Percentiles rank a stretch among this genome's conserved stretches.
Conservation (phyloP, 2,329 filamentous ascomycete genomes). For the Geoglossum cookeanum region DNA sequence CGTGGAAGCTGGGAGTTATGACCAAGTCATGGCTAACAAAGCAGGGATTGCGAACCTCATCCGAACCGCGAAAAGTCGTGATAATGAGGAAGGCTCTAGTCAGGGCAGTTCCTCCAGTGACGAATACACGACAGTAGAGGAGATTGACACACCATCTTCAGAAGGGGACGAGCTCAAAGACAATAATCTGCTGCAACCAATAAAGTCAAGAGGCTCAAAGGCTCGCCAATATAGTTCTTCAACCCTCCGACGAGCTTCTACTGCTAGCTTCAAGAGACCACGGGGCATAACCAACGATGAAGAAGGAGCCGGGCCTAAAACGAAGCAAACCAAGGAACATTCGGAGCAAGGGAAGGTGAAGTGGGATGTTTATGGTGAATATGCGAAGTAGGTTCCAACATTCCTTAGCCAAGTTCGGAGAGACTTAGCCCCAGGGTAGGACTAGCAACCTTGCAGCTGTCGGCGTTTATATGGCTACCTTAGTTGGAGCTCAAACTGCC, state of each 20-base stretch:
- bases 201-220: constrained; percentile 38
- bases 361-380: constrained; percentile 86
- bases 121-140: constrained; percentile 43
- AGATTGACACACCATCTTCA: constrained; percentile 28
- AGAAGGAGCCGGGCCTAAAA: constrained; percentile 46
- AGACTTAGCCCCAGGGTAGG: constrained; percentile 7
- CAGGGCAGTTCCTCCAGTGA: constrained; percentile 40
- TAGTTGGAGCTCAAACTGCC: constrained; percentile 63
- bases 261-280: constrained; percentile 73
- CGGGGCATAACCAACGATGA: constrained; percentile 66
- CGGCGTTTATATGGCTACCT: constrained; percentile 52
- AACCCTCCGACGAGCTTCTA: constrained; percentile 76
- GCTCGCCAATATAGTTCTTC: constrained; percentile 48
- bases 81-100: constrained; percentile 21
- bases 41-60: constrained; percentile 74
- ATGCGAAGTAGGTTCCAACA: constrained; percentile 41
- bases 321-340: constrained; percentile 72
- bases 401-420: neutral
- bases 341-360: constrained; percentile 94
- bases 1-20: constrained; percentile 74
- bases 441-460: constrained; percentile 82
- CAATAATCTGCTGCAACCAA: constrained; percentile 56
- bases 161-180: constrained; percentile 35
- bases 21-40: constrained; percentile 83
- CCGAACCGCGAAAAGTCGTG: constrained; percentile 48